Evolutionary conservation across 495 filamentous ascomycete genomes (phyloP), one percentile per base, ranked within the genome.

Genomic region (Aspergillus bertholletiae): DNA sequence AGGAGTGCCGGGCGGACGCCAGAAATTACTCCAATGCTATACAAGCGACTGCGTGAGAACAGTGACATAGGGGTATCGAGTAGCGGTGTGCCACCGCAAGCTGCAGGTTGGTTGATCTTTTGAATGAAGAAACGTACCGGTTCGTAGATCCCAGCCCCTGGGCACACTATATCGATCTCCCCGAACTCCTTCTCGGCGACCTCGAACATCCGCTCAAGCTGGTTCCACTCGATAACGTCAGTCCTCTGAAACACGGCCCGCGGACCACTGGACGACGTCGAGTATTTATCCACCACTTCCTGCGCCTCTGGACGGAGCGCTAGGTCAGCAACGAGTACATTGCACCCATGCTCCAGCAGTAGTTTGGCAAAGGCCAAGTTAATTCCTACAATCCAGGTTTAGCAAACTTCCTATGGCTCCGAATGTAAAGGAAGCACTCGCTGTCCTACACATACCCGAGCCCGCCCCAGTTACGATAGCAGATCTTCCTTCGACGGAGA

Each of bases 381-480:
- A 54, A 74, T 76, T 35, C 71, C 71, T 72, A 46, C 15, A 48
- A 15, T 23, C 4, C 9, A 27, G 18, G 11, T 7, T 62, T 57
- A 58, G 49, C 27, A 27, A 27, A 27, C 23, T 23, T 11, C 22
- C 23, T 30, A 24, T 43, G 7, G 5, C n/a, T n/a, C n/a, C n/a
- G n/a, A n/a, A n/a, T 21, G 17, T 37, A 49, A 17, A 43, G 22
- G 39, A 22, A 15, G 15, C 13, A 21, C 18, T 21, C 39, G 17
- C 23, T 8, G n/a, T 20, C 21, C 1, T 28, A 13, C 18, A 64
- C 69, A 50, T 72, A 85, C 86, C 86, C 49, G 85, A 88, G 51
- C 86, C 86, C 37, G 83, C 85, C 7, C 86, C 86, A 24, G 86
- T 89, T 20, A 88, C 71, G 51, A 89, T 83, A n/a, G 86, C 86